Conservation (phyloP, 2,329 filamentous ascomycete genomes). For the Sporothrix pallida region DNA sequence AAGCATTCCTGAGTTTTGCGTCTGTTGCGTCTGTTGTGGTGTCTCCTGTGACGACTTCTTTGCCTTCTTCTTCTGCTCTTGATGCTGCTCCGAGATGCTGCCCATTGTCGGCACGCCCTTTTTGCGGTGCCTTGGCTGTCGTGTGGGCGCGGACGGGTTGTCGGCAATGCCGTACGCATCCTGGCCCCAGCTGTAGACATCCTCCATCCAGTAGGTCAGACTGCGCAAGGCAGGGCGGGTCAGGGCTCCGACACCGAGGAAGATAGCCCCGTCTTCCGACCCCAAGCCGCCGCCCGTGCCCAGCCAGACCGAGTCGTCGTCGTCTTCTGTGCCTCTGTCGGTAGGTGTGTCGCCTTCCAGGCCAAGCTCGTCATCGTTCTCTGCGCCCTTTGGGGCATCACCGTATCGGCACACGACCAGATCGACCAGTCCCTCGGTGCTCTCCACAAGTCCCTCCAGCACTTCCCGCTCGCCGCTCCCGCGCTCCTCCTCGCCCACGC, state of each 20-base stretch:
- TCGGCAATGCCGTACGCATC: constrained; percentile 84
- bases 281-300: constrained; percentile 71
- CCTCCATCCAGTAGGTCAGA: constrained; percentile 85
- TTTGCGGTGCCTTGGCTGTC: constrained; percentile 48
- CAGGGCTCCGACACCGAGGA: constrained; percentile 78
- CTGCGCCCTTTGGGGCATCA: constrained; percentile 33
- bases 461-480: constrained; percentile 94
- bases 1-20: background rate
- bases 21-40: constrained; percentile 3
- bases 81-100: constrained; percentile 35
- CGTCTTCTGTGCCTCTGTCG: background rate
- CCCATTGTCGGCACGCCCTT: constrained; percentile 32
- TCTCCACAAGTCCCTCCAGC: constrained; percentile 80
- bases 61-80: constrained; percentile 2
- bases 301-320: constrained; percentile 63
- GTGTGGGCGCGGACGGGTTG: constrained; percentile 71
- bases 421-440: constrained; percentile 85
- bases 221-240: constrained; percentile 73
- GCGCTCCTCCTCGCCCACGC: constrained; percentile 93
- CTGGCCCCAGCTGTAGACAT: constrained; percentile 82
- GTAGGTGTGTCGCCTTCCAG: constrained; percentile 35
- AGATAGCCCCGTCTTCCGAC: constrained; percentile 82
- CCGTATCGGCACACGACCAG: constrained; percentile 88
- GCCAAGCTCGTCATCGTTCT: constrained; percentile 38
- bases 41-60: background rate